phyloP scores from a whole-genome alignment of 495 filamentous ascomycete genomes.

The Aspergillus heteromorphus region DNA sequence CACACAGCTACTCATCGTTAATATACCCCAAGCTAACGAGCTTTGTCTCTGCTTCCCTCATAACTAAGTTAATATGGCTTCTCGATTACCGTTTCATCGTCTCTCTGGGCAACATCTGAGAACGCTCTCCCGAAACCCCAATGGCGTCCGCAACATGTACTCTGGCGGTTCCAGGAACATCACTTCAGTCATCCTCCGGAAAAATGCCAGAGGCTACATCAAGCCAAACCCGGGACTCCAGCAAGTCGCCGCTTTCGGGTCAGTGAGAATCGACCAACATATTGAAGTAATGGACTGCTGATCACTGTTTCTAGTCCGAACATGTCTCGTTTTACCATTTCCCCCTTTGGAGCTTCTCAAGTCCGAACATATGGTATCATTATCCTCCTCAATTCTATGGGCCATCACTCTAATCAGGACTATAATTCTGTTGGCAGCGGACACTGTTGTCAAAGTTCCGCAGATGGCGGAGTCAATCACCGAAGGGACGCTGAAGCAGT shows the following conservation, averaged over 20 bases:
- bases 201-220: not conserved
- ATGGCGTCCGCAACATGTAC: slow-evolving; percentile 12
- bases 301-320: slow-evolving; percentile 15
- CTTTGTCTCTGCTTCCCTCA: not conserved
- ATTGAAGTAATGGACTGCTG: not conserved
- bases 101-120: slow-evolving; percentile 32
- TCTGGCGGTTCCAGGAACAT: slow-evolving; percentile 12
- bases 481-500: slow-evolving; percentile 95
- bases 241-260: slow-evolving; percentile 26
- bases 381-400: not conserved
- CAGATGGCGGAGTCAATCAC: slow-evolving; percentile 99
- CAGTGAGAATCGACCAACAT: slow-evolving; percentile 2
- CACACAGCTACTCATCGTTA: not conserved
- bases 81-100: slow-evolving; percentile 37
- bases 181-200: slow-evolving; percentile 9
- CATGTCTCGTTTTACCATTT: slow-evolving; percentile 23
- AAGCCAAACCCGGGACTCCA: slow-evolving; percentile 24
- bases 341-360: slow-evolving; percentile 29
- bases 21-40: not conserved
- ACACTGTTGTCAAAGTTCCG: slow-evolving; percentile 85
- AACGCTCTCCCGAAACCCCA: slow-evolving; percentile 24
- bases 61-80: slow-evolving; percentile 30
- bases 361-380: slow-evolving; percentile 36
- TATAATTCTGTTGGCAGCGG: slow-evolving; percentile 43
- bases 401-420: not conserved